Base-by-base conservation (phyloP, 495 filamentous ascomycete species). In the Cryomyces minteri region DNA sequence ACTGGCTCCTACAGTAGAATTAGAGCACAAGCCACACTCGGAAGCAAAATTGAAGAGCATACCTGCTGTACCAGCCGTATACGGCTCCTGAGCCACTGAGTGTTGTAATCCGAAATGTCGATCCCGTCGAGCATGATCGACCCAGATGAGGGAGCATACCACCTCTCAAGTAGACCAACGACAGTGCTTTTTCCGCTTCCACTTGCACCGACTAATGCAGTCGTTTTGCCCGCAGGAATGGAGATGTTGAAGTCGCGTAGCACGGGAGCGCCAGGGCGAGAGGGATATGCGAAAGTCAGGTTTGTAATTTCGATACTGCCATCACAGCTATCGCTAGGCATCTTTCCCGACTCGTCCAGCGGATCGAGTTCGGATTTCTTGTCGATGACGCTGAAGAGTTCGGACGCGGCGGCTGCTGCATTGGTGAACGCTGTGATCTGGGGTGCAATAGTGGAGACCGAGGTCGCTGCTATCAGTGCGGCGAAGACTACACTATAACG, bases 1-100 rank as follows among this genome's bases (percentile, higher is more conserved):
- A 79, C 73, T 11, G 79, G 77, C 47, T 84, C 77, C 56, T 84
- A 77, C 48, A 77, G 74, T 37, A 37, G 34, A 37, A 37, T 37
- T 12, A 37, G 34, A 0, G 43, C 31, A 37, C 34, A 37, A 37
- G 34, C 34, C 34, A 37, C 34, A 37, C 34, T 37, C 34, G 34
- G 34, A 37, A 37, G 34, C 6, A 38, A 5, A 18, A 12, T 14
- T 14, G 33, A 4, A 31, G 6, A 6, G 2, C 45, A n/a, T 43
- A 48, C 53, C 43, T 57, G 56, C 41, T 60, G 54, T 41, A 51
- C 37, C 9, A 52, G 34, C 6, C 34, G 40, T 7, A 47, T 49
- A 14, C 47, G 10, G 14, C 38, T 32, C 25, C 51, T 46, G 25
- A 52, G 51, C 54, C 55, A 57, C 39, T 40, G 33, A n/a, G 60